Evolutionary conservation across 345 rosid genomes (phyloP).

Genomic region (Eucalyptus regnans): DNA sequence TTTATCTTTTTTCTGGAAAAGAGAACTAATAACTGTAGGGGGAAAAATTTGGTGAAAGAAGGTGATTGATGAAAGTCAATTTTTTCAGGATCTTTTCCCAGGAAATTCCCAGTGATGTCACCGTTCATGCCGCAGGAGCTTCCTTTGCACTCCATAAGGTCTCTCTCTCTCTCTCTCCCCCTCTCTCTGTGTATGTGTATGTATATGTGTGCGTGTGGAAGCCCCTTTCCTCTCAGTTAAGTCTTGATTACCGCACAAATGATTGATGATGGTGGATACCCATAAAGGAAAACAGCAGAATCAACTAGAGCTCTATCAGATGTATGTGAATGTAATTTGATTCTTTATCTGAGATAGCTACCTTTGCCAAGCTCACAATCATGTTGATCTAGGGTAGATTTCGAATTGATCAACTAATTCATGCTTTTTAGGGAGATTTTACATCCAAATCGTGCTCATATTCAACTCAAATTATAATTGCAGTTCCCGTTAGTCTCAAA

Average conservation of each 20-base stretch:
- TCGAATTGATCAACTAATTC: not conserved
- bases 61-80: not conserved
- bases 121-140: constrained; percentile 55
- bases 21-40: not conserved
- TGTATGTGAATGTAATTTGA: not conserved
- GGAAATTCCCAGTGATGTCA: constrained; percentile 92
- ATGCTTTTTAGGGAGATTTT: not conserved
- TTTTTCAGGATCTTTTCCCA: constrained; percentile 82
- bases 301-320: not conserved
- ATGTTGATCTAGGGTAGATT: not conserved
- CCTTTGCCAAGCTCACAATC: not conserved
- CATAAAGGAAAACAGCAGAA: not conserved
- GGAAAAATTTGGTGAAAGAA: not conserved
- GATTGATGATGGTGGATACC: not conserved
- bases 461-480: not conserved
- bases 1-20: not conserved
- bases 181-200: too few relatives aligned
- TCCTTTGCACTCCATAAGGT: constrained; percentile 88
- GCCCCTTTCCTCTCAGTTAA: not conserved
- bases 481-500: constrained; percentile 84
- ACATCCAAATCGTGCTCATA: not conserved
- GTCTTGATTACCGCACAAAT: not conserved
- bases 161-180: not conserved
- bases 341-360: not conserved
- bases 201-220: not conserved